Evolutionary conservation across 2,329 filamentous ascomycete species (phyloP).

Genomic region (Aureobasidium sp.): DNA sequence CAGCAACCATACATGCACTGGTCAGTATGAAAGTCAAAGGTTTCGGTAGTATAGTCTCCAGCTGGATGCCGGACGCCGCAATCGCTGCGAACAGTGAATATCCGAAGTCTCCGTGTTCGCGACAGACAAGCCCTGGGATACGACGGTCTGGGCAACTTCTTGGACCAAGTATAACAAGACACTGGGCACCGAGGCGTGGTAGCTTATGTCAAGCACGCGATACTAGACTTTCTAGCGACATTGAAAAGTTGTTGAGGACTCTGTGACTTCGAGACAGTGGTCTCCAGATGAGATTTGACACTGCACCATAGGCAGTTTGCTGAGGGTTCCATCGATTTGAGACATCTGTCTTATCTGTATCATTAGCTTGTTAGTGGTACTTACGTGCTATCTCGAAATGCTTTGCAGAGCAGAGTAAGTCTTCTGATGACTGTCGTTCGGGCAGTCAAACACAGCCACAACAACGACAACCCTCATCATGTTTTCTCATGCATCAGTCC

Average conservation of each 20-base stretch:
- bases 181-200: slow-evolving; percentile 1
- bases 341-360: too few relatives aligned
- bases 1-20: not conserved
- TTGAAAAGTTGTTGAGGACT: not conserved
- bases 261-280: not conserved
- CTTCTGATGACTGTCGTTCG: too few relatives aligned
- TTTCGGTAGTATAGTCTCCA: not conserved
- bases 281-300: not conserved
- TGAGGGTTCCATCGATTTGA: not conserved
- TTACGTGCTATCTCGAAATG: not conserved
- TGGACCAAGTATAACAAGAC: not conserved
- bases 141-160: not conserved
- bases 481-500: not conserved
- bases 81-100: not conserved
- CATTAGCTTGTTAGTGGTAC: not conserved
- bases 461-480: not conserved
- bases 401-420: not conserved
- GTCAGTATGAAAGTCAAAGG: too few relatives aligned
- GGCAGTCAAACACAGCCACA: not conserved
- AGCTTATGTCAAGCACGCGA: not conserved
- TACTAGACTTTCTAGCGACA: not conserved
- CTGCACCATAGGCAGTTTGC: not conserved
- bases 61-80: not conserved
- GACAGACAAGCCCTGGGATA: not conserved
- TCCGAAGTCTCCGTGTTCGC: not conserved